Conservation (phyloP, 2,329 filamentous ascomycete species). For the Ascochyta viciae-villosae region DNA sequence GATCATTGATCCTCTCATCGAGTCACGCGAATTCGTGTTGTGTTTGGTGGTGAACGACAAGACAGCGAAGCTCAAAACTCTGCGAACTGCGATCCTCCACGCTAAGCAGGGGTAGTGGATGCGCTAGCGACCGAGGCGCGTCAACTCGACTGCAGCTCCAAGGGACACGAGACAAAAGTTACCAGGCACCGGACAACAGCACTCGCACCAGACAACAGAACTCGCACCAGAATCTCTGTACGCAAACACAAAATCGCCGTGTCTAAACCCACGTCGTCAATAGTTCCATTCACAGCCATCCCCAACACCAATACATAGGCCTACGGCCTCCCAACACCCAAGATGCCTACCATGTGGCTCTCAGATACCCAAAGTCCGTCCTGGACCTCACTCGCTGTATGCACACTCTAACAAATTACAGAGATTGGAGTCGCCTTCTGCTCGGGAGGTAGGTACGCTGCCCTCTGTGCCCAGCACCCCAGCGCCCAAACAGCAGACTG, state of each 20-base stretch:
- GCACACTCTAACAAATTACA: constrained; percentile 49
- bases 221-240: neutral
- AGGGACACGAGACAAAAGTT: constrained; percentile 17
- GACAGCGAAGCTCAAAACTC: constrained; percentile 18
- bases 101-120: constrained; percentile 33
- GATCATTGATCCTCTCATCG: no score
- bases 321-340: constrained; percentile 19
- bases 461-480: constrained; percentile 18
- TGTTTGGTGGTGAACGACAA: constrained; percentile 10
- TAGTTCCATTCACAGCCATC: neutral
- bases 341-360: constrained; percentile 90
- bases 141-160: constrained; percentile 9
- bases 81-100: constrained; percentile 28
- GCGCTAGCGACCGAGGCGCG: constrained; percentile 12
- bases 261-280: neutral
- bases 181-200: constrained; percentile 2
- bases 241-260: neutral
- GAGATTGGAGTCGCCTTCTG: constrained; percentile 98
- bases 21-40: neutral
- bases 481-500: constrained; percentile 21
- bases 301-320: neutral
- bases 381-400: neutral
- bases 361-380: constrained; percentile 90
- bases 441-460: constrained; percentile 80
- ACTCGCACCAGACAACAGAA: neutral